A percentile compares a stretch with the other conserved stretches of the same genome.
Evolutionary conservation across 306 rosid genomes (phyloP).

Genomic region (Pterocarpus santalinus): DNA sequence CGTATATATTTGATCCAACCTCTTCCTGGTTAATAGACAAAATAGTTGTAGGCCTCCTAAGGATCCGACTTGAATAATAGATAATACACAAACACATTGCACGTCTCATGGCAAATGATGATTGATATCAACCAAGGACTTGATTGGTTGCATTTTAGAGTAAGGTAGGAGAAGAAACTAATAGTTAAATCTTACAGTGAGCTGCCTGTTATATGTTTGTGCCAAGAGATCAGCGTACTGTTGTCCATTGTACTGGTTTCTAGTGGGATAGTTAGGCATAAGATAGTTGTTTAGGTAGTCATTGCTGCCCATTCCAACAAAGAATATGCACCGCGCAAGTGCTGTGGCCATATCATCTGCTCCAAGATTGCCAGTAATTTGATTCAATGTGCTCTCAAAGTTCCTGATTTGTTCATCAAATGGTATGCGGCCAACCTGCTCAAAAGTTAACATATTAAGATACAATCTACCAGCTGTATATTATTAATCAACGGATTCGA

Average conservation of each 20-base stretch:
- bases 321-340: conserved; percentile 70
- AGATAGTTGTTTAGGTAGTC: conserved; percentile 95
- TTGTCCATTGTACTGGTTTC: conserved; percentile 69
- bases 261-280: conserved; percentile 88
- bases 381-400: conserved; percentile 80
- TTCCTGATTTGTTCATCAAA: conserved; percentile 76
- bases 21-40: too few relatives aligned
- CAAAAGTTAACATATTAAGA: conserved; percentile 11
- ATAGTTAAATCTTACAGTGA: conserved; percentile 60
- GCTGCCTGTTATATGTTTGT: conserved; percentile 69
- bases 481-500: not conserved
- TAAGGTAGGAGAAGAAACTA: not conserved
- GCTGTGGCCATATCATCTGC: conserved; percentile 59
- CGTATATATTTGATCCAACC: too few relatives aligned
- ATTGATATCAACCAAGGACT: not conserved
- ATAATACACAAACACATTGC: too few relatives aligned
- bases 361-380: conserved; percentile 64
- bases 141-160: not conserved
- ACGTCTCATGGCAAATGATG: not conserved
- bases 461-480: not conserved
- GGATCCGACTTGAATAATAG: too few relatives aligned
- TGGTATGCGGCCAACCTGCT: conserved; percentile 87
- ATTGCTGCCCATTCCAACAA: conserved; percentile 96
- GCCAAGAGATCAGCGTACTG: conserved; percentile 80
- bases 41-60: too few relatives aligned